Evolutionary conservation across 108 stramenopile genomes (phyloP), one percentile per base, ranked within the genome.

Genomic region (Cyclotella distinguenda): DNA sequence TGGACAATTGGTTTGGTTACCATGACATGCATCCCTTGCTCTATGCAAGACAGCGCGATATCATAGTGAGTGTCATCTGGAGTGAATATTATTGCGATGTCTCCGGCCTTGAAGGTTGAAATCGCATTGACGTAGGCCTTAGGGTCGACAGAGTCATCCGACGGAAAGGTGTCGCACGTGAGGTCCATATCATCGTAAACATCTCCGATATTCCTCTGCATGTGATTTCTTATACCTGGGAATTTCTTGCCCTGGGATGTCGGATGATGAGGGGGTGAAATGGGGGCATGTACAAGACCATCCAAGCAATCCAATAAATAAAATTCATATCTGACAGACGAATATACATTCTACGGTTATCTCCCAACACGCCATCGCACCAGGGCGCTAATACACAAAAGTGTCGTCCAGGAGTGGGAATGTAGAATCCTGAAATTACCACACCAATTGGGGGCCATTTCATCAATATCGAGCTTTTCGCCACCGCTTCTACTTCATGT

Each of bases 1-100:
- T 98, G 94, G 6, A 99, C 99, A 30, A 96, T 96, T 2, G 99
- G 99, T 60, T 99, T 99, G 35, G 99, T 99, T 3, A 98, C 94
- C 84, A 99, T 90, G 48, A 98, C 97, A 69, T 99, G 99, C 84
- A 98, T 80, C 26, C 99, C 99, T 7, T 67, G 64, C 39, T 87
- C 36, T 44, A 98, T 85, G 42, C 94, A 94, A 42, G 81, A 86
- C 77, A 95, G 44, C 30, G 99, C 97, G 63, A 99, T 99, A 15
- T 93, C 87, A 64, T 93, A 97, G 77, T 98, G 99, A 13, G 97
- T 98, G 66, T 98, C 99, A 68, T 98, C 99, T 6, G 99, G 99
- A 32, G 99, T 99, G 71, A 99, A 99, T 26, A 99, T 88, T 28
- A 97, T 93, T 44, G 90, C 97, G 4, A 91, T 82, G 70, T 97